These are phyloP conservation scores for Alternaria triticina DNA, from an alignment of 2,329 filamentous ascomycete species.

Conservation along the genomic window DNA sequence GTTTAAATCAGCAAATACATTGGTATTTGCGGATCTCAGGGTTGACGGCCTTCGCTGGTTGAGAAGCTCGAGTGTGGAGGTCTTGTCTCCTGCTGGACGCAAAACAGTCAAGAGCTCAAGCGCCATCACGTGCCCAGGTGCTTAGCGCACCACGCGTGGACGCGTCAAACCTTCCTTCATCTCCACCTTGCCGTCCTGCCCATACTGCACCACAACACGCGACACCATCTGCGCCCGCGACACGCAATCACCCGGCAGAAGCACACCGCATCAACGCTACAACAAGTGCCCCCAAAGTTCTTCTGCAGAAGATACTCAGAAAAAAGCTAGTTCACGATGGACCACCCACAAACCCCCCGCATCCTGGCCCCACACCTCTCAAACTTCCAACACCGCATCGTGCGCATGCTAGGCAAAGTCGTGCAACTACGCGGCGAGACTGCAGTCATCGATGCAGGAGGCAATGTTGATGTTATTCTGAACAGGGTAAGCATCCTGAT, in stretches of 20 bases:
- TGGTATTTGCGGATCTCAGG: too few relatives aligned
- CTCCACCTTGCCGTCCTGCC: not conserved
- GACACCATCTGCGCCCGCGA: not conserved
- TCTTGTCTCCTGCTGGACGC: not conserved
- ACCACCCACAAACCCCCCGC: slow-evolving; percentile 68
- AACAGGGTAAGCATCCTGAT: slow-evolving; percentile 66
- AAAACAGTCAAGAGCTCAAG: not conserved
- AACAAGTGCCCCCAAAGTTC: not conserved
- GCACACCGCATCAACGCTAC: not conserved
- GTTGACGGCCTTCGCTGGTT: too few relatives aligned
- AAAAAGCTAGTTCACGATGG: slow-evolving; percentile 27
- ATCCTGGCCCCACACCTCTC: slow-evolving; percentile 82
- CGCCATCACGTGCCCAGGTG: slow-evolving; percentile 16
- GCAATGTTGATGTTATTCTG: slow-evolving; percentile 74
- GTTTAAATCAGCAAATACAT: too few relatives aligned
- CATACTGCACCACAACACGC: not conserved
- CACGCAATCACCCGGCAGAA: not conserved
- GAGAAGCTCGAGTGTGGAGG: not conserved
- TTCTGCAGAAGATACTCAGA: not conserved
- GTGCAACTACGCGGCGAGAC: slow-evolving; percentile 79
- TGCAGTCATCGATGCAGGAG: slow-evolving; percentile 80
- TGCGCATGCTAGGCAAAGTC: slow-evolving; percentile 87
- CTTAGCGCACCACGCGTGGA: too few relatives aligned
- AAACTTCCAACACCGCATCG: slow-evolving; percentile 71
- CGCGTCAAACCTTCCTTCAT: slow-evolving; percentile 10